Percentiles rank a stretch among this genome's conserved stretches.
These are phyloP conservation scores for Aspergillus neoniger DNA, from an alignment of 2,329 filamentous ascomycete genomes.

Conservation along the genomic window DNA sequence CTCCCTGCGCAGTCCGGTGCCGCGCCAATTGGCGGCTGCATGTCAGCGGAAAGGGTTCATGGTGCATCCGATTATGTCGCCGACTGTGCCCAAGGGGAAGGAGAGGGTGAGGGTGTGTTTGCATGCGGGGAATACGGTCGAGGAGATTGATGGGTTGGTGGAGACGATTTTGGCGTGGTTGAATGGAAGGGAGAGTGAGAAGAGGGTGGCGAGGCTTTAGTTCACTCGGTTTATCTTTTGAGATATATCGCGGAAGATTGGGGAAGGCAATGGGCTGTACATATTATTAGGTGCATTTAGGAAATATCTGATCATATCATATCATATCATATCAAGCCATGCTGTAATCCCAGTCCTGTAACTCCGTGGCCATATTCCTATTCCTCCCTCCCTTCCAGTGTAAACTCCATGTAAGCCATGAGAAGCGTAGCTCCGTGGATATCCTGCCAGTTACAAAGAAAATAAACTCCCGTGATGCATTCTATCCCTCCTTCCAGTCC, in stretches of 20 bases:
- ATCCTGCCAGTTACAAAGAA: not conserved
- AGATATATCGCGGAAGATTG: not conserved
- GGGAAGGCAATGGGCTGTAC: not conserved
- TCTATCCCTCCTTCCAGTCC: not conserved
- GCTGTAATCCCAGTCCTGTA: not conserved
- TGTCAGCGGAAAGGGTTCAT: conserved; percentile 63
- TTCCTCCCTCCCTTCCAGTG: not conserved
- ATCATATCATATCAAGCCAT: not conserved
- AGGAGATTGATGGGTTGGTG: conserved; percentile 59
- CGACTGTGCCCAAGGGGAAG: conserved; percentile 64
- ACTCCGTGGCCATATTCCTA: not conserved
- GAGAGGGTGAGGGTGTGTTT: conserved; percentile 68
- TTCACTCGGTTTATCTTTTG: not conserved
- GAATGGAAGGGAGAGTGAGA: conserved; percentile 11
- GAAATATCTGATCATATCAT: not conserved
- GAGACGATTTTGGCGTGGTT: conserved; percentile 54
- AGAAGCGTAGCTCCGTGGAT: not conserved
- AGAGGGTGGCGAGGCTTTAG: conserved; percentile 15
- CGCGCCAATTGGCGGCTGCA: conserved; percentile 59
- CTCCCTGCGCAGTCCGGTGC: conserved; percentile 59
- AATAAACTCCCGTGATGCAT: not conserved
- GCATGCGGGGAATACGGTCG: conserved; percentile 64
- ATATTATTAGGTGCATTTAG: not conserved
- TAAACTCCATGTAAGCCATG: not conserved
- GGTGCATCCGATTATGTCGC: conserved; percentile 67